Conservation (phyloP, 805 yeast genomes). For the Teunomyces atbi region DNA sequence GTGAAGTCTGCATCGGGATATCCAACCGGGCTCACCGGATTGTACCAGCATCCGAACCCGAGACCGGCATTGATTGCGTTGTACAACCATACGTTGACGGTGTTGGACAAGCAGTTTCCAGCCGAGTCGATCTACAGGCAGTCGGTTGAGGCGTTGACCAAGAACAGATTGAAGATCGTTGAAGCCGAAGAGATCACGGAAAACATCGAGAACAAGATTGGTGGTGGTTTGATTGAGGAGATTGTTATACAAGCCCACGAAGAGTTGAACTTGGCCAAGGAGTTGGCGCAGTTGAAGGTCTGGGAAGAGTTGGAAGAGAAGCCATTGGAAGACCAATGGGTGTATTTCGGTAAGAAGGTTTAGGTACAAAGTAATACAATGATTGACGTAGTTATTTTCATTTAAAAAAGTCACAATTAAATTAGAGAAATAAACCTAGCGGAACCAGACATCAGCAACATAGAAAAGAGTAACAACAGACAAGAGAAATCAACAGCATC, state of each 20-base stretch:
- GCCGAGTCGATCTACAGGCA: constrained; percentile 71
- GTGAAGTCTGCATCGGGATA: constrained; percentile 59
- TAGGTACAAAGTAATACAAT: constrained; percentile 18
- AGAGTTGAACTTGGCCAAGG: constrained; percentile 65
- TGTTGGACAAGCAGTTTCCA: constrained; percentile 63
- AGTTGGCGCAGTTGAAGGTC: constrained; percentile 63
- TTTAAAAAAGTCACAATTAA: constrained; percentile 2
- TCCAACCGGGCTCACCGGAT: constrained; percentile 81
- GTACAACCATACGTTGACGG: constrained; percentile 65
- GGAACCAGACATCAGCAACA: not conserved
- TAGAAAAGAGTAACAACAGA: not conserved
- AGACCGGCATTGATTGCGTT: constrained; percentile 72
- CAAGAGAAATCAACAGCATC: constrained; percentile 33
- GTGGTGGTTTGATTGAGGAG: constrained; percentile 84
- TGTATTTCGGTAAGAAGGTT: constrained; percentile 66
- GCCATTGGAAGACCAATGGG: constrained; percentile 83
- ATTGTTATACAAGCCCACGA: constrained; percentile 78
- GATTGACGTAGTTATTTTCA: not conserved
- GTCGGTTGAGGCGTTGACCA: constrained; percentile 69
- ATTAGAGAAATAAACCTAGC: constrained; percentile 4
- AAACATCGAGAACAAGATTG: constrained; percentile 69
- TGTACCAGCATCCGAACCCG: constrained; percentile 79
- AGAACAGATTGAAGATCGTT: constrained; percentile 65
- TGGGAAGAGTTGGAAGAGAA: constrained; percentile 84
- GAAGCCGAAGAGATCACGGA: constrained; percentile 59